phyloP scores from a whole-genome alignment of 306 rosid genomes.

The Pterocarpus macrocarpus region DNA sequence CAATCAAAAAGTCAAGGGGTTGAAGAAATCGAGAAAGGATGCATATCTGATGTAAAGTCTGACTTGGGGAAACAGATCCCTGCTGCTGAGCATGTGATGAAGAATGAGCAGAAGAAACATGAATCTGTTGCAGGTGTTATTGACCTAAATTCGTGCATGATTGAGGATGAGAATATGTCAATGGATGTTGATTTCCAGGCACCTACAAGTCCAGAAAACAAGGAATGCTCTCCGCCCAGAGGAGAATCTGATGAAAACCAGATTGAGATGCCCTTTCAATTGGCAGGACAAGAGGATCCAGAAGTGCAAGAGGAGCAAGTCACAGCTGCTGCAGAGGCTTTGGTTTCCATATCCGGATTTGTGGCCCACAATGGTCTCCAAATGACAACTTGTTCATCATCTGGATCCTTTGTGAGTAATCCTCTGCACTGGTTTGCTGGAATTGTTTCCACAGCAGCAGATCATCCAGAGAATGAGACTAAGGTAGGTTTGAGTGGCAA shows the following conservation, averaged over 20 bases:
- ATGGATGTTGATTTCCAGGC: slow-evolving; percentile 64
- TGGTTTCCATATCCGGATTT: slow-evolving; percentile 72
- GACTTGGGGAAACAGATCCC: slow-evolving; percentile 40
- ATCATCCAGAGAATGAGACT: slow-evolving; percentile 48
- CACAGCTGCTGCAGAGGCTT: slow-evolving; percentile 69
- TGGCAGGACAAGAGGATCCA: slow-evolving; percentile 50
- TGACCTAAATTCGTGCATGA: slow-evolving; percentile 69
- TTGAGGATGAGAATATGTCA: slow-evolving; percentile 55
- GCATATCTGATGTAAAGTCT: slow-evolving; percentile 44
- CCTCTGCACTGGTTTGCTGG: slow-evolving; percentile 82
- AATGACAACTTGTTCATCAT: slow-evolving; percentile 38
- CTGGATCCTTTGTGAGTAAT: slow-evolving; percentile 46
- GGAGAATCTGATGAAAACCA: slow-evolving; percentile 72
- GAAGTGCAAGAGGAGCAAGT: slow-evolving; percentile 55
- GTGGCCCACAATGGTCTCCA: slow-evolving; percentile 30
- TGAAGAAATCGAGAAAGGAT: slow-evolving; percentile 43
- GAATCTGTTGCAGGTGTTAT: slow-evolving; percentile 49
- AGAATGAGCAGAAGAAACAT: slow-evolving; percentile 46
- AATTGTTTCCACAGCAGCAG: slow-evolving; percentile 61
- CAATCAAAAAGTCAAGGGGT: slow-evolving; percentile 30
- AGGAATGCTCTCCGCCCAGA: slow-evolving; percentile 75
- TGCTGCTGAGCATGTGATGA: slow-evolving; percentile 43
- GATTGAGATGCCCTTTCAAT: slow-evolving; percentile 44
- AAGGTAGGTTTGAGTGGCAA: slow-evolving; percentile 19
- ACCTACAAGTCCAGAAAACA: slow-evolving; percentile 78